Evolutionary conservation across 768 basidiomycete genomes (phyloP).

Genomic region (Auricularia auricula-judae): DNA sequence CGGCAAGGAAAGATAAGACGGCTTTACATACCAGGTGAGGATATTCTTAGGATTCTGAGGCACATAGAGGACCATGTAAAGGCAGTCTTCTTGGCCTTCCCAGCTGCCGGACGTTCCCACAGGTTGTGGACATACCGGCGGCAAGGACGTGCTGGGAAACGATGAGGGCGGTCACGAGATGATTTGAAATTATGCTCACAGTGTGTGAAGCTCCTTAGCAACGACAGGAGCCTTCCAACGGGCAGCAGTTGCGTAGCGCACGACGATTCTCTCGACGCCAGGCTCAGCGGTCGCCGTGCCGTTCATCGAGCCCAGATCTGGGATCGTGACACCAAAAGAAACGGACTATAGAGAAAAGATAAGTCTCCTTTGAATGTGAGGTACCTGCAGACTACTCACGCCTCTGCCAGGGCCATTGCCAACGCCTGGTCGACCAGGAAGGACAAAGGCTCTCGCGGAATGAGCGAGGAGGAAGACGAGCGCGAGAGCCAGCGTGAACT

Average conservation of each 20-base stretch:
- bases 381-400: too few relatives aligned
- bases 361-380: too few relatives aligned
- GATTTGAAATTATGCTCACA: slow-evolving; percentile 31
- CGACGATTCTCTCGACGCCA: slow-evolving; percentile 47
- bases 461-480: too few relatives aligned
- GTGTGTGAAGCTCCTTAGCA: slow-evolving; percentile 45
- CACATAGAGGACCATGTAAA: slow-evolving; percentile 68
- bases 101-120: slow-evolving; percentile 24
- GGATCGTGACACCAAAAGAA: too few relatives aligned
- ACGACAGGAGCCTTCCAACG: slow-evolving; percentile 51
- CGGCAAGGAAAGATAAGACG: neutral
- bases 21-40: slow-evolving; percentile 47
- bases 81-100: slow-evolving; percentile 62
- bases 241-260: slow-evolving; percentile 52
- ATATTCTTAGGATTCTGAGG: slow-evolving; percentile 29
- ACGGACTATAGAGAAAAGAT: too few relatives aligned
- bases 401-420: too few relatives aligned
- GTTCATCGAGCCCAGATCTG: neutral
- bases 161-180: neutral
- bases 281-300: slow-evolving; percentile 14
- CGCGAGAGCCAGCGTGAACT: too few relatives aligned
- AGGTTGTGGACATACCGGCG: slow-evolving; percentile 62
- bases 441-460: too few relatives aligned
- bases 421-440: too few relatives aligned
- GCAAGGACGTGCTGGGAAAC: slow-evolving; percentile 39